Conservation (phyloP, 176 grass and related monocot species). For the Hordeum marinum region DNA sequence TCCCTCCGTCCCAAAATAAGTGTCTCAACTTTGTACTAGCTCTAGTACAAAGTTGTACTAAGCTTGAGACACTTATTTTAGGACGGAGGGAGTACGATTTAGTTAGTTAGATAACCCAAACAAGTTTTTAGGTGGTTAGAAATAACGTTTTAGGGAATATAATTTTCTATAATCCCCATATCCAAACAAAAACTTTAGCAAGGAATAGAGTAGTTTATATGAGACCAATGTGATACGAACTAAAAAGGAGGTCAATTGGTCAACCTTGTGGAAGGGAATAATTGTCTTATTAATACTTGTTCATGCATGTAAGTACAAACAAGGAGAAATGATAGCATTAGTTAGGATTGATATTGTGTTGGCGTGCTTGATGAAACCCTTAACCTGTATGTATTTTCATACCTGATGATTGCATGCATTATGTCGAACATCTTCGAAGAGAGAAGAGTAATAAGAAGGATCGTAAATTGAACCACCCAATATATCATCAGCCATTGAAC, state of each 20-base stretch:
- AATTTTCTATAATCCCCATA: no score
- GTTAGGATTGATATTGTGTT: background rate
- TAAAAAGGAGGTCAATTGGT: background rate
- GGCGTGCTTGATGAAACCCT: background rate
- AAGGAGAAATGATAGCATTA: background rate
- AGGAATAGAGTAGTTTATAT: background rate
- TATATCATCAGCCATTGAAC: conserved; percentile 84
- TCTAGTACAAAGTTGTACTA: no score
- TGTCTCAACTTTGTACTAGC: no score
- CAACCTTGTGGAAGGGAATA: background rate
- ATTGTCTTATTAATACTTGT: background rate
- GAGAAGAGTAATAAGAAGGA: conserved; percentile 90
- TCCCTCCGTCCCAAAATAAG: no score
- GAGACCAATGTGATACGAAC: background rate
- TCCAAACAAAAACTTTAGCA: no score
- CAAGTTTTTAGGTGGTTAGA: no score
- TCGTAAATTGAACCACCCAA: conserved; percentile 93
- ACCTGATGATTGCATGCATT: conserved; percentile 71
- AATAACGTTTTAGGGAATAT: no score
- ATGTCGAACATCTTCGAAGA: conserved; percentile 78
- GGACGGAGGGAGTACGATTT: no score
- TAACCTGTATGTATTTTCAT: background rate
- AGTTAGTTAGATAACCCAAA: no score
- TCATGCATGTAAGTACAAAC: background rate
- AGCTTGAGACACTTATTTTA: no score